A percentile compares a stretch with the other conserved stretches of the same genome.
Evolutionary conservation across 495 filamentous ascomycete genomes (phyloP).

Genomic region (Penicillium subrubescens): DNA sequence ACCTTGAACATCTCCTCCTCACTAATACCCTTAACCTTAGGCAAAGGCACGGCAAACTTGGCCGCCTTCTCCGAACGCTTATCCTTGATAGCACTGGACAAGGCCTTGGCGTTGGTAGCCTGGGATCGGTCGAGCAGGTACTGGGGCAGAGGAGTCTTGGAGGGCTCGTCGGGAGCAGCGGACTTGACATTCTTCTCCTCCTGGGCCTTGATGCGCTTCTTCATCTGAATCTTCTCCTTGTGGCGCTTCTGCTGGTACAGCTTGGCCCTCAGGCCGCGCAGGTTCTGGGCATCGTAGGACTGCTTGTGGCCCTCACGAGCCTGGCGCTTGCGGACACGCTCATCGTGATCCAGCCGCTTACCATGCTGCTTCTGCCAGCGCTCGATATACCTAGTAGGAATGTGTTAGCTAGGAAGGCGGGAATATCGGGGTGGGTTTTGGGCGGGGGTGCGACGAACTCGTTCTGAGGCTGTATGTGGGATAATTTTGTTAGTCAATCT

Average conservation of each 20-base stretch:
- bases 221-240: constrained; percentile 99
- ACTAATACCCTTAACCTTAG: constrained; percentile 89
- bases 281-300: constrained; percentile 86
- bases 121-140: constrained; percentile 91
- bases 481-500: constrained; percentile 16
- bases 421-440: constrained; percentile 4
- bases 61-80: constrained; percentile 90
- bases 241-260: constrained; percentile 91
- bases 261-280: constrained; percentile 90
- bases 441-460: constrained; percentile 52
- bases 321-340: constrained; percentile 81
- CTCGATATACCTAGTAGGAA: constrained; percentile 72
- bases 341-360: constrained; percentile 84
- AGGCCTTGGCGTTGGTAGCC: constrained; percentile 83
- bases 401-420: constrained; percentile 18
- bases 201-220: constrained; percentile 90
- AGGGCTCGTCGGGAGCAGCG: constrained; percentile 72
- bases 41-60: constrained; percentile 92
- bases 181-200: constrained; percentile 96
- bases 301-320: constrained; percentile 86
- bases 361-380: constrained; percentile 81
- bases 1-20: constrained; percentile 99
- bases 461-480: constrained; percentile 72
- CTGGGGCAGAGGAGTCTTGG: constrained; percentile 72
- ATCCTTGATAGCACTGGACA: constrained; percentile 84